A percentile compares a stretch with the other conserved stretches of the same genome.
These are phyloP conservation scores for Coemansia sp. DNA, from an alignment of 192 early-diverging fungal genomes.

Conservation along the genomic window DNA sequence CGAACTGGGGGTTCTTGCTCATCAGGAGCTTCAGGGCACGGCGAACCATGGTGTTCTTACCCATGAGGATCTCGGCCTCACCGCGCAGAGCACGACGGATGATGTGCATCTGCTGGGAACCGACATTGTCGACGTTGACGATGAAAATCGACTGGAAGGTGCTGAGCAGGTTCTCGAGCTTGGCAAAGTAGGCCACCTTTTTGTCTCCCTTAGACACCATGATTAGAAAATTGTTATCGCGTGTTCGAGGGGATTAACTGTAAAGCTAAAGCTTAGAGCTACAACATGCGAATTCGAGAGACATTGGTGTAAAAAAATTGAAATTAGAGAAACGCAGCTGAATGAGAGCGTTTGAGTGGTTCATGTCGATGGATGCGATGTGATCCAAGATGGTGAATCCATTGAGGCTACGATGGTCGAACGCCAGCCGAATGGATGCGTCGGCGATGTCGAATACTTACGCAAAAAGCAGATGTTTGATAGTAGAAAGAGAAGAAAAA, in stretches of 20 bases:
- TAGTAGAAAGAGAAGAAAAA: too few relatives aligned
- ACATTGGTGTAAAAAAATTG: neutral
- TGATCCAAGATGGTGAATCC: too few relatives aligned
- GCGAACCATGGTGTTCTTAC: slow-evolving; percentile 99
- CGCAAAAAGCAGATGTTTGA: too few relatives aligned
- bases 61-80: slow-evolving; percentile 93
- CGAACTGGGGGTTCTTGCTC: slow-evolving; percentile 77
- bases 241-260: slow-evolving; percentile 46
- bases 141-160: slow-evolving; percentile 98
- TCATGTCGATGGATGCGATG: too few relatives aligned
- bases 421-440: too few relatives aligned
- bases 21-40: slow-evolving; percentile 66
- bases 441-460: too few relatives aligned
- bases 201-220: slow-evolving; percentile 62
- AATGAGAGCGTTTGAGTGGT: too few relatives aligned
- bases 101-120: slow-evolving; percentile 99
- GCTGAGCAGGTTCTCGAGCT: slow-evolving; percentile 85
- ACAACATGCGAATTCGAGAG: slow-evolving; percentile 1
- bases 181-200: slow-evolving; percentile 95
- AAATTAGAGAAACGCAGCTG: too few relatives aligned
- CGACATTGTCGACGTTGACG: slow-evolving; percentile 99
- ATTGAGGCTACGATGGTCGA: too few relatives aligned
- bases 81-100: slow-evolving; percentile 90
- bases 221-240: slow-evolving; percentile 6
- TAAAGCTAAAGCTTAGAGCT: slow-evolving; percentile 42